phyloP scores from a whole-genome alignment of 1,284 basidiomycete species.

The Coriolopsis trogii region DNA sequence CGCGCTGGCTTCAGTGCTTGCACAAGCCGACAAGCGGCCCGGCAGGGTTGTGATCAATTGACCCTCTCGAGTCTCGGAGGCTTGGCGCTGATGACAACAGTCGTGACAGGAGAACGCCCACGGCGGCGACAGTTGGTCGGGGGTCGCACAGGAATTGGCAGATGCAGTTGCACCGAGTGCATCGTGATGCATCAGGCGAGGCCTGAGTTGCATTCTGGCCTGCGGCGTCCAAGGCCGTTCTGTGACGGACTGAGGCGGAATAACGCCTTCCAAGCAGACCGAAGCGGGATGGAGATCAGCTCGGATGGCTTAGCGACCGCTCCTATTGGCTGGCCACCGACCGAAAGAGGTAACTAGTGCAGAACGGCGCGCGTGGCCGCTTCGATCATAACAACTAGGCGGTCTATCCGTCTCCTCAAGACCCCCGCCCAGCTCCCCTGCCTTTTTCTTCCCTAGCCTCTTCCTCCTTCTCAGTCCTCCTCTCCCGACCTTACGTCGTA shows the following conservation, averaged over 20 bases:
- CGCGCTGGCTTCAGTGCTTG: neutral
- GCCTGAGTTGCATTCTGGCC: too few species aligned
- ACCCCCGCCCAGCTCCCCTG: neutral
- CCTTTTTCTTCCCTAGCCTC: neutral
- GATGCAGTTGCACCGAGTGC: too few species aligned
- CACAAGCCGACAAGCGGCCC: neutral
- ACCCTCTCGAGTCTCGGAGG: neutral
- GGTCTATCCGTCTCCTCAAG: conserved; percentile 7
- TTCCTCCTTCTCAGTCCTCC: conserved; percentile 5
- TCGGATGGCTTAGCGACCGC: neutral
- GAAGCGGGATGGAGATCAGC: conserved; percentile 5
- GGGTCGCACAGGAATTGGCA: too few species aligned
- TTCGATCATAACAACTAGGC: neutral
- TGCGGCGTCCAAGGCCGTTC: conserved; percentile 14
- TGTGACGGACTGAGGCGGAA: conserved; percentile 8
- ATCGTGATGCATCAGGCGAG: too few species aligned
- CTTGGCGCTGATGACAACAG: neutral
- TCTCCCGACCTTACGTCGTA: conserved; percentile 19
- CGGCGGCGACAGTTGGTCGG: too few species aligned
- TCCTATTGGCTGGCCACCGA: conserved; percentile 6
- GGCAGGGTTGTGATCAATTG: neutral
- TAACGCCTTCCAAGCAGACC: conserved; percentile 5
- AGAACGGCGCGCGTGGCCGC: neutral
- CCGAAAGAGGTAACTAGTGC: neutral
- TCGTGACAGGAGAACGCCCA: too few species aligned